Percentiles rank a stretch among this genome's conserved stretches.
phyloP scores from a whole-genome alignment of 768 basidiomycete genomes.

The Kwoniella botswanensis region DNA sequence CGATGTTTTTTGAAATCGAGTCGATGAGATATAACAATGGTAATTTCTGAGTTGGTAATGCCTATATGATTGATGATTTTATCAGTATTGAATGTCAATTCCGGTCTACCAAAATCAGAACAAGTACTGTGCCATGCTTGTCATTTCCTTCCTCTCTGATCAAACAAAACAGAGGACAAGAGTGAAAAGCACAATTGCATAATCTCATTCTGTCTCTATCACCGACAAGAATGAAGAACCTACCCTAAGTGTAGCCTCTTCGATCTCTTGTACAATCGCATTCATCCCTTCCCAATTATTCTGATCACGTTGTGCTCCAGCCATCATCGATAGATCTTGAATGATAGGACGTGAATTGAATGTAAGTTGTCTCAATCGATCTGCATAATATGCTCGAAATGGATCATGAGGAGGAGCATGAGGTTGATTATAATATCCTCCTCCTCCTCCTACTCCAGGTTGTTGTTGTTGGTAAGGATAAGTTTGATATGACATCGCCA shows the following conservation, averaged over 20 bases:
- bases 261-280: slow-evolving; percentile 51
- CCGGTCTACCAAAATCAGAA: slow-evolving; percentile 10
- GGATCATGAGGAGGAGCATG: slow-evolving; percentile 38
- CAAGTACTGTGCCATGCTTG: background rate
- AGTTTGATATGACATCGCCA: slow-evolving; percentile 19
- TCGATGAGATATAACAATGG: slow-evolving; percentile 94
- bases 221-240: slow-evolving; percentile 13
- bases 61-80: slow-evolving; percentile 62
- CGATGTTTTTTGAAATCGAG: slow-evolving; percentile 95
- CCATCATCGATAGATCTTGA: slow-evolving; percentile 86
- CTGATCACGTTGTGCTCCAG: slow-evolving; percentile 58
- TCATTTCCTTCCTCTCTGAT: background rate
- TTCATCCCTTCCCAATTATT: slow-evolving; percentile 52
- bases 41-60: slow-evolving; percentile 84
- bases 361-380: slow-evolving; percentile 64
- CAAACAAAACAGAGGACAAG: background rate
- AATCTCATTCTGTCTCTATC: background rate
- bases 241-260: slow-evolving; percentile 46
- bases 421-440: slow-evolving; percentile 9
- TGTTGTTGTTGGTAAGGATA: slow-evolving; percentile 9
- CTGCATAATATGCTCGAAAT: slow-evolving; percentile 49
- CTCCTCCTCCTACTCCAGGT: background rate
- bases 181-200: background rate
- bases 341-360: slow-evolving; percentile 96
- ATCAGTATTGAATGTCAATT: slow-evolving; percentile 26